These are phyloP conservation scores for Erythrophleum fordii DNA, from an alignment of 306 rosid species.

Conservation along the genomic window DNA sequence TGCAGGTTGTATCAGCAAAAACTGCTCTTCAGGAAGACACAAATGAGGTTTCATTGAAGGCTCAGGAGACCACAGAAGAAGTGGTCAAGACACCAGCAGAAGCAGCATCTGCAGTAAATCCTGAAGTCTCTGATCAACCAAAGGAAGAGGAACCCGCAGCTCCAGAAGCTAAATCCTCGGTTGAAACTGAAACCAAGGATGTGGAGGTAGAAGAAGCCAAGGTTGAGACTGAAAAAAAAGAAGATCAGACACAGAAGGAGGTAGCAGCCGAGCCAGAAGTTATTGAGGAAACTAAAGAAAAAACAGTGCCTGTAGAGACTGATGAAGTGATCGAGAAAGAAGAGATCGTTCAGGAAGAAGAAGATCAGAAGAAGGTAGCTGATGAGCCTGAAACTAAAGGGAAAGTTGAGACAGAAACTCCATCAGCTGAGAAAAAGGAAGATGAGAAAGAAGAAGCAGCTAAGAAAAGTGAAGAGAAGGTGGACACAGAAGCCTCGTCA, in stretches of 20 bases:
- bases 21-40: conserved; percentile 43
- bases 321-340: conserved; percentile 13
- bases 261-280: not conserved
- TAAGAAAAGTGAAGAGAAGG: not conserved
- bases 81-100: conserved; percentile 10
- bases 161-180: conserved; percentile 30
- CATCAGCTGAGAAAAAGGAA: not conserved
- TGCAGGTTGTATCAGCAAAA: conserved; percentile 51
- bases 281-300: conserved; percentile 35
- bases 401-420: conserved; percentile 9
- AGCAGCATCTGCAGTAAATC: not conserved
- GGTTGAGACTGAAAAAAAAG: not conserved
- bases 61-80: conserved; percentile 32
- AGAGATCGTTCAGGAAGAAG: not conserved
- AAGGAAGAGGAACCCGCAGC: conserved; percentile 35
- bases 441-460: not conserved
- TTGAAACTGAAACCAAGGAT: conserved; percentile 30
- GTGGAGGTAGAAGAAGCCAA: conserved; percentile 9
- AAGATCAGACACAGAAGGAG: conserved; percentile 22
- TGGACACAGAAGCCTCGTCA: no score
- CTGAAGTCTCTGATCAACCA: conserved; percentile 24
- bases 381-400: conserved; percentile 20
- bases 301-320: not conserved
- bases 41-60: conserved; percentile 43
- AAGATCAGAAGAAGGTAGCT: not conserved